Base-by-base conservation (phyloP, 352 stramenopile species). In the Globisporangium nodosum region DNA sequence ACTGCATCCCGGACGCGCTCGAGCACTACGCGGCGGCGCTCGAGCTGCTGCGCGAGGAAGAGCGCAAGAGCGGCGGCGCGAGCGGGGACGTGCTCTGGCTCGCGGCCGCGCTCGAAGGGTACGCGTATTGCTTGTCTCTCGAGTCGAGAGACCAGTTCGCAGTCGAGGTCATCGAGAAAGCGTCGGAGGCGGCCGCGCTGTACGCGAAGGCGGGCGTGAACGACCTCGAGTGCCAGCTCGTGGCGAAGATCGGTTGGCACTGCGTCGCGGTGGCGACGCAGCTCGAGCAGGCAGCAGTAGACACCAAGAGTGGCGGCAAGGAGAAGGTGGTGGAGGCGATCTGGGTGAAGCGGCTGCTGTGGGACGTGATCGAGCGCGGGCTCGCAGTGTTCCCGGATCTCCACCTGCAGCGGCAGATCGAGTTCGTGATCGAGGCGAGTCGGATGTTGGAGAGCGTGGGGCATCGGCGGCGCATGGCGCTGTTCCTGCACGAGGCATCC, bases 141-240 rank as follows among this genome's bases (percentile, higher is more conserved):
- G 69, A 87, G 39, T 61, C 56, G 3, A 63, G 70, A 37, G 65
- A 79, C 63, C 86, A 86, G 46, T 85, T 93, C 21, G 65, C 73
- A 15, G 66, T 88, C 24, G 84, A 92, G 61, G 66, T 95, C 20
- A 69, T 92, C 40, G 85, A 95, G 35, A 90, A 90, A 58, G 70
- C 78, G 0, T 92, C 83, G 0, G 85, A 95, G 40, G 83, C 85
- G 0, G 58, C 89, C 15, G 56, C 64, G 8, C 63, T 90, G 52
- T 95, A 95, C 61, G 72, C 78, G 1, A 79, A 76, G 31, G 80
- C 77, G 5, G 75, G 81, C 27, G 83, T 80, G 43, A 67, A 33
- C 15, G 81, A 87, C 31, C 74, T 95, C n/a, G 83, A 93, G 60
- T 84, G 75, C 52, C 42, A 84, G 39, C 53, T 95, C 2, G 71